A percentile compares a stretch with the other conserved stretches of the same genome.
These are phyloP conservation scores for Pseudopithomyces chartarum DNA, from an alignment of 2,329 filamentous ascomycete genomes.

Conservation along the genomic window DNA sequence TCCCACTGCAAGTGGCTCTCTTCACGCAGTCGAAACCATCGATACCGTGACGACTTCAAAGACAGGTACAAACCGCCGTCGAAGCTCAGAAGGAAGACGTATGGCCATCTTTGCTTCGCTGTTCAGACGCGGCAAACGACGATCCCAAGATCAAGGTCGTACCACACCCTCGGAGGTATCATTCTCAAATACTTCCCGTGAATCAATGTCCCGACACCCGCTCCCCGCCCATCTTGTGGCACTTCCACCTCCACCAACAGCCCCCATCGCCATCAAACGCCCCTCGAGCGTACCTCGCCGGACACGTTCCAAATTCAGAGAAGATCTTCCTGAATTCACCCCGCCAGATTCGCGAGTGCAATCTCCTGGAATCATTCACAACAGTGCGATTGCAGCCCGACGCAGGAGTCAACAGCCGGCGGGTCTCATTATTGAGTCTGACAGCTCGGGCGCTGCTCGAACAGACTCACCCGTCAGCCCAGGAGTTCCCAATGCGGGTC, in stretches of 20 bases:
- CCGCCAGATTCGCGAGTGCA: constrained; percentile 79
- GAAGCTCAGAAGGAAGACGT: constrained; percentile 43
- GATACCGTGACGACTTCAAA: constrained; percentile 38
- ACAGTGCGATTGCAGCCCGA: constrained; percentile 48
- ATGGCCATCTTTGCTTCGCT: constrained; percentile 57
- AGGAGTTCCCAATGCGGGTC: constrained; percentile 31
- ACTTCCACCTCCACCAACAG: constrained; percentile 42
- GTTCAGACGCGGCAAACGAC: constrained; percentile 68
- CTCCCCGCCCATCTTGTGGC: constrained; percentile 56
- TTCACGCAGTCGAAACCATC: constrained; percentile 37
- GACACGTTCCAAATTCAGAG: constrained; percentile 87
- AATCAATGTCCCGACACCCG: constrained; percentile 72
- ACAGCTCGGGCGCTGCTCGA: constrained; percentile 31
- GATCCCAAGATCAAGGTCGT: constrained; percentile 54
- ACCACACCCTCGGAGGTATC: constrained; percentile 67
- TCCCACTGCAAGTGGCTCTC: constrained; percentile 36
- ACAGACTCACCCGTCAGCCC: constrained; percentile 51
- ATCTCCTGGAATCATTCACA: constrained; percentile 69
- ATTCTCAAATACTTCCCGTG: constrained; percentile 88
- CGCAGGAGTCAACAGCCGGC: constrained; percentile 46
- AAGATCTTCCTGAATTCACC: constrained; percentile 86
- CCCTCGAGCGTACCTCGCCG: constrained; percentile 69
- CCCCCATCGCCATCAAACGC: constrained; percentile 49
- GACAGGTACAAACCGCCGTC: constrained; percentile 28
- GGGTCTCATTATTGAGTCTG: constrained; percentile 32